Base-by-base conservation (phyloP, 108 stramenopile genomes). In the Nitzschia palea region DNA sequence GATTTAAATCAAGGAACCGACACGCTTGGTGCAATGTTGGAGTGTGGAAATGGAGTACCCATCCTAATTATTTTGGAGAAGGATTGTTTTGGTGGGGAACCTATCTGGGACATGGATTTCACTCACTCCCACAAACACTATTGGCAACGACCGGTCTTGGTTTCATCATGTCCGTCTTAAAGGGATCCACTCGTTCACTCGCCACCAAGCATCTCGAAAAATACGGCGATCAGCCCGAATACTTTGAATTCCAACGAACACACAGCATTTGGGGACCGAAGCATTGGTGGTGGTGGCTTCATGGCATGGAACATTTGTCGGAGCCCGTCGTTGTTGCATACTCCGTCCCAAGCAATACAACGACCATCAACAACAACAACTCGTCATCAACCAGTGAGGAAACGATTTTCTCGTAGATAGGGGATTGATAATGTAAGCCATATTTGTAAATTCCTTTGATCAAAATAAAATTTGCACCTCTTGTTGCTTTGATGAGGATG, bases 41-140 rank as follows among this genome's bases (percentile, higher is more conserved):
- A 29, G 43, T 86, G 12, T 86, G 79, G 79, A 73, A 75, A 51
- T 68, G 53, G 40, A 72, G 70, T 42, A 79, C 71, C 10, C 81
- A 82, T 55, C 82, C 82, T 9, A 82, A 86, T 53, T 86, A 86
- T 64, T 63, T 82, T 36, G 86, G 86, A 17, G 86, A 86, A 71
- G 56, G 65, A 8, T 37, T 79, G 35, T 83, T 86, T 55, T 86
- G 86, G 86, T 52, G 74, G 29, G 86, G 86, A 20, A 74, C 76
- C 0, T 81, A 72, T 56, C 36, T 79, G 30, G 80, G 61, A 15
- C 68, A 69, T 20, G 74, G 74, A 17, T 68, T 76, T 30, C 45
- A 63, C 26, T 62, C 67, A 22, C 31, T 44, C 6, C 22, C 47
- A 5, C 44, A 58, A 17, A 51, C 63, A 15, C 28, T 56, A 1